Percentiles rank a stretch among this genome's conserved stretches.
Evolutionary conservation across 2,329 filamentous ascomycete species (phyloP).

Genomic region (Colletotrichum lindemuthianum): DNA sequence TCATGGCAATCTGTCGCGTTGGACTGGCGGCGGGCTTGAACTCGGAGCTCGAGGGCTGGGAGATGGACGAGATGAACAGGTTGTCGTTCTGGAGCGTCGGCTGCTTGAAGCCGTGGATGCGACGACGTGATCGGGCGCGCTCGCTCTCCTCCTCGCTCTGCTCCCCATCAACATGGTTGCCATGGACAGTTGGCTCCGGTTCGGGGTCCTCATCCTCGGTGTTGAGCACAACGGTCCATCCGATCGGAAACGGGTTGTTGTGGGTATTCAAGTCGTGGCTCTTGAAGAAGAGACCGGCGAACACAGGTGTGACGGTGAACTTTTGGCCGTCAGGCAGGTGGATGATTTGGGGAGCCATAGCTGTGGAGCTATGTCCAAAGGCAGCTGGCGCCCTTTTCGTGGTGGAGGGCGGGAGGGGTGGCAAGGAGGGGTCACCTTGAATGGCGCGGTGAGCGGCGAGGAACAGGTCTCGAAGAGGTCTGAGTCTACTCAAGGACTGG

Average conservation of each 20-base stretch:
- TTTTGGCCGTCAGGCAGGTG: constrained; percentile 89
- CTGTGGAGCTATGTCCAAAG: constrained; percentile 18
- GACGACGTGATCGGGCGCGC: constrained; percentile 43
- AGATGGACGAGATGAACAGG: constrained; percentile 92
- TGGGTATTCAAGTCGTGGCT: constrained; percentile 77
- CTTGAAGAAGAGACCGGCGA: constrained; percentile 92
- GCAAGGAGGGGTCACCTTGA: neutral
- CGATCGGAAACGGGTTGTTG: constrained; percentile 79
- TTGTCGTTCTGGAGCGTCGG: constrained; percentile 84
- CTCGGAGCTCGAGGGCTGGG: constrained; percentile 81
- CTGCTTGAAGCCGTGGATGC: constrained; percentile 72
- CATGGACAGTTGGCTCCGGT: constrained; percentile 18
- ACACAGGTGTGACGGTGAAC: constrained; percentile 84
- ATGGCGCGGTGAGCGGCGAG: neutral
- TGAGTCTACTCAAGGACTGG: too few relatives aligned
- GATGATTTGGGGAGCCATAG: constrained; percentile 59
- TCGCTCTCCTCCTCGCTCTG: constrained; percentile 42
- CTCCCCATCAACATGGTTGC: constrained; percentile 42
- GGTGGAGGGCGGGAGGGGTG: constrained; percentile 1
- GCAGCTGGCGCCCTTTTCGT: neutral
- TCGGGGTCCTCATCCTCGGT: constrained; percentile 61
- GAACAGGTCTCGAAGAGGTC: too few relatives aligned
- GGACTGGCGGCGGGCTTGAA: constrained; percentile 84
- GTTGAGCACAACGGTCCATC: constrained; percentile 90
- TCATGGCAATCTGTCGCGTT: constrained; percentile 92